Percentiles rank a stretch among this genome's conserved stretches.
phyloP scores from a whole-genome alignment of 2,329 filamentous ascomycete genomes.

The Colletotrichum horii region DNA sequence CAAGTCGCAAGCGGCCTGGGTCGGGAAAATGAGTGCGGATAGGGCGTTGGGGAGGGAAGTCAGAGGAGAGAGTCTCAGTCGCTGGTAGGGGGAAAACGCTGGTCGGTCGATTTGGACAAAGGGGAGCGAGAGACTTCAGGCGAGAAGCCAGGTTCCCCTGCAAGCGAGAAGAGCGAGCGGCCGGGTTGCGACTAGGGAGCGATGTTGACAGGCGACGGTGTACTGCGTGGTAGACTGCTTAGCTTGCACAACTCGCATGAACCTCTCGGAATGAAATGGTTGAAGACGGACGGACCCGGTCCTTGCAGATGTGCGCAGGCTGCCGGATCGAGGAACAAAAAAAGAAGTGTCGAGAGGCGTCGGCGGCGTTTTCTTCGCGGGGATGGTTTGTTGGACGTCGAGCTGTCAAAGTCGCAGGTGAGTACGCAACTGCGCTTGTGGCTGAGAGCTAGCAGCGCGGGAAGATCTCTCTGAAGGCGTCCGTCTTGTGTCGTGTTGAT shows the following conservation, averaged over 20 bases:
- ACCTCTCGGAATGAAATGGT: not conserved
- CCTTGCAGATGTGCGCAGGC: constrained; percentile 10
- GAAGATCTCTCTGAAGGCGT: not conserved
- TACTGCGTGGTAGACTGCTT: not conserved
- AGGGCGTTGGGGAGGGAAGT: not conserved
- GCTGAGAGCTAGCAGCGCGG: constrained; percentile 1
- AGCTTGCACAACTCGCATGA: constrained; percentile 10
- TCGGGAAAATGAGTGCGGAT: not conserved
- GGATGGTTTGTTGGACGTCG: not conserved
- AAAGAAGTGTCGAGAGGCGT: not conserved
- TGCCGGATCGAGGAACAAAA: not conserved
- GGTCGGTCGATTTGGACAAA: not conserved
- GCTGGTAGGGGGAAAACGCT: not conserved
- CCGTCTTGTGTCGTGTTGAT: not conserved
- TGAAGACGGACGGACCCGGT: constrained; percentile 1
- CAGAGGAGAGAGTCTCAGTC: not conserved
- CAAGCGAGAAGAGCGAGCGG: constrained; percentile 13
- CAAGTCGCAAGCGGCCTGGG: not conserved
- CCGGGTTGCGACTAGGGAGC: not conserved
- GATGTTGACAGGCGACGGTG: constrained; percentile 4
- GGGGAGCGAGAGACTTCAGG: constrained; percentile 9
- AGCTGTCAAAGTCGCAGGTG: constrained; percentile 20
- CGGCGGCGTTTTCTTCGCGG: not conserved
- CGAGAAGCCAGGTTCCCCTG: constrained; percentile 13
- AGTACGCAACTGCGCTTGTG: constrained; percentile 8